Evolutionary conservation across 2,329 filamentous ascomycete species (phyloP), one percentile per base, ranked within the genome.

Genomic region (Cyphellophora europaea): DNA sequence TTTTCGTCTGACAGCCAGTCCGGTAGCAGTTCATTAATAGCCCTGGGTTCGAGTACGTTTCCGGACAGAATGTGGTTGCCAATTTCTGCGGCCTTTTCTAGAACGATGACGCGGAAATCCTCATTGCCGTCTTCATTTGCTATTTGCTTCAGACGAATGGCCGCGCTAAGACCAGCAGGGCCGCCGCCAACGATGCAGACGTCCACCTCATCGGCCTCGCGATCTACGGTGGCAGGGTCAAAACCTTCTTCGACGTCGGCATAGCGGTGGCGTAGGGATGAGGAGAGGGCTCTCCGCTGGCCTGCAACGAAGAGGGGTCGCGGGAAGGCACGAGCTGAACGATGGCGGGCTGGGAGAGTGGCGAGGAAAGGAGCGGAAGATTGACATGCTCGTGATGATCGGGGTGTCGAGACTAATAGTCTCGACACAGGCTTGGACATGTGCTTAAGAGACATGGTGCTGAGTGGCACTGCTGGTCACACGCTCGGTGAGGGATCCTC

Each of bases 1-100:
- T 96, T 98, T 47, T 81, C 76, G 60, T 93, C 83, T 46, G 80
- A 77, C 31, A 91, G 75, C 91, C 91, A 98, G 65, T 95, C 82
- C 30, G 91, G 91, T 30, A 98, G 70, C 34, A 98, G 73, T 61
- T 96, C 89, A 49, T 91, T 76, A 50, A 98, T 74, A 3, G 88
- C 82, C 19, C 77, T 78, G 3, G 91, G 89, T 59, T 98, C 79
- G 48, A 98, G 81, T 31, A 98, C 91, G 52, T 94, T 93, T 40
- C 91, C 91, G 12, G 89, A 96, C 23, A 98, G 72, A 44, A 94
- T 93, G 59, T 98, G 91, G 17, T 88, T 88, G 35, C 91, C 91
- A 40, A 98, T 65, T 58, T 98, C 91, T 43, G 88, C 86, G 2
- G 91, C 87, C 64, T 98, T 98, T 58, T 98, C 91, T 40, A 98